Percentiles rank a stretch among this genome's conserved stretches.
Evolutionary conservation across 805 yeast species (phyloP).

Genomic region (Phaffomyces opuntiae): DNA sequence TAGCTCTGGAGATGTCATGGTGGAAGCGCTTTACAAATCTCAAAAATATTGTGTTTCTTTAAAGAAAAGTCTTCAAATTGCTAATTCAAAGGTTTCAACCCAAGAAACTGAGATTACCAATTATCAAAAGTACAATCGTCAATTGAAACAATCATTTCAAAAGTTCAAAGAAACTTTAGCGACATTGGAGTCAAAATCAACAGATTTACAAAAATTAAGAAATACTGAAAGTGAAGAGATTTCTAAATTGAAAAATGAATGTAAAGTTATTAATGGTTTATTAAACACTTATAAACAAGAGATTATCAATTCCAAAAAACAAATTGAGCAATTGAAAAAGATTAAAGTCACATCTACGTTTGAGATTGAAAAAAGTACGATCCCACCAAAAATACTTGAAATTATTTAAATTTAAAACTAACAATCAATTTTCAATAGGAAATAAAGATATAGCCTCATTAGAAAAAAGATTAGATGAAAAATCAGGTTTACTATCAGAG

Average conservation of each 20-base stretch:
- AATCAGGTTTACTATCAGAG: slow-evolving; percentile 40
- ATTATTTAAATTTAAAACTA: slow-evolving; percentile 9
- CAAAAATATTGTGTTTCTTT: slow-evolving; percentile 29
- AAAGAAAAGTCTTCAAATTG: slow-evolving; percentile 26
- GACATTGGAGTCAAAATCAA: slow-evolving; percentile 19
- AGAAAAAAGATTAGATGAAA: slow-evolving; percentile 32
- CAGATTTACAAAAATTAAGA: slow-evolving; percentile 20
- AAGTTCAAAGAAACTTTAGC: slow-evolving; percentile 19
- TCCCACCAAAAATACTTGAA: neutral
- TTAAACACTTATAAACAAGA: slow-evolving; percentile 19
- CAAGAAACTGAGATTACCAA: slow-evolving; percentile 20
- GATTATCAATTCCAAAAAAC: slow-evolving; percentile 15
- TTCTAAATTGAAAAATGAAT: slow-evolving; percentile 20
- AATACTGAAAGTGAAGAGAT: slow-evolving; percentile 16
- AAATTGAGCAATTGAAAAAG: slow-evolving; percentile 22
- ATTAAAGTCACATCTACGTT: slow-evolving; percentile 16
- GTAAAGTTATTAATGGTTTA: slow-evolving; percentile 11
- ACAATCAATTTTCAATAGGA: slow-evolving; percentile 13
- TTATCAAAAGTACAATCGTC: slow-evolving; percentile 19
- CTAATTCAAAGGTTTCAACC: slow-evolving; percentile 21
- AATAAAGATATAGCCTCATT: slow-evolving; percentile 29
- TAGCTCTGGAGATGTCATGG: slow-evolving; percentile 28
- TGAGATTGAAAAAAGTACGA: slow-evolving; percentile 19
- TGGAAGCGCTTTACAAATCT: slow-evolving; percentile 34
- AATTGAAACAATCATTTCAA: slow-evolving; percentile 18